Percentiles rank a stretch among this genome's conserved stretches.
These are phyloP conservation scores for Leccinum imitatum DNA, from an alignment of 768 basidiomycete genomes.

Conservation along the genomic window DNA sequence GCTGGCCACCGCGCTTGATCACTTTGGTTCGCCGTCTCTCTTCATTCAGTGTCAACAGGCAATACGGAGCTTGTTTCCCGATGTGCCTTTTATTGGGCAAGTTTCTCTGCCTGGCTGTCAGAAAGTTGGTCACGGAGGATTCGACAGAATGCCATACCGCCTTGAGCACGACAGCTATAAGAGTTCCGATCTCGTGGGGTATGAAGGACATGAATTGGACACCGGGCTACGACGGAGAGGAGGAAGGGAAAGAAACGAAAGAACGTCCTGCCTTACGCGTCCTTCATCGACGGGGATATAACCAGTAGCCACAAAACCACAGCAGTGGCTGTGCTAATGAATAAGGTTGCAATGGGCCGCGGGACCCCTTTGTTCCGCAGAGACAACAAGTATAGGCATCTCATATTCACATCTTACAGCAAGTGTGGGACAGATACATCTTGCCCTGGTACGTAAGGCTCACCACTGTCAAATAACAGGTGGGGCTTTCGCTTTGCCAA, in stretches of 20 bases:
- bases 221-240: slow-evolving; percentile 3
- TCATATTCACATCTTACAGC: background rate
- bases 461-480: slow-evolving; percentile 56
- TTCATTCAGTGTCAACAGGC: slow-evolving; percentile 71
- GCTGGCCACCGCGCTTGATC: slow-evolving; percentile 96
- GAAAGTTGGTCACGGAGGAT: slow-evolving; percentile 8
- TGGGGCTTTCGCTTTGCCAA: slow-evolving; percentile 71
- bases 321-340: slow-evolving; percentile 21
- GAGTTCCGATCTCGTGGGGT: slow-evolving; percentile 82
- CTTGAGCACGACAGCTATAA: slow-evolving; percentile 91
- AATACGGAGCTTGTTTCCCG: slow-evolving; percentile 98
- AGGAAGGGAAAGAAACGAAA: slow-evolving; percentile 5
- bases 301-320: slow-evolving; percentile 7
- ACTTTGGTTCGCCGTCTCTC: slow-evolving; percentile 88
- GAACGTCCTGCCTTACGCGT: slow-evolving; percentile 19
- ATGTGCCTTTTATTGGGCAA: slow-evolving; percentile 90
- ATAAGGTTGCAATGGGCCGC: background rate
- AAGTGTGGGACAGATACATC: background rate
- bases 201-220: slow-evolving; percentile 51
- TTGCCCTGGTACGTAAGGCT: slow-evolving; percentile 56
- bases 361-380: background rate
- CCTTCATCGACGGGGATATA: slow-evolving; percentile 13
- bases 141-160: slow-evolving; percentile 60
- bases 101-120: slow-evolving; percentile 60
- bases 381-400: background rate